Base-by-base conservation (phyloP, 768 basidiomycete species). In the Asterophora parasitica region DNA sequence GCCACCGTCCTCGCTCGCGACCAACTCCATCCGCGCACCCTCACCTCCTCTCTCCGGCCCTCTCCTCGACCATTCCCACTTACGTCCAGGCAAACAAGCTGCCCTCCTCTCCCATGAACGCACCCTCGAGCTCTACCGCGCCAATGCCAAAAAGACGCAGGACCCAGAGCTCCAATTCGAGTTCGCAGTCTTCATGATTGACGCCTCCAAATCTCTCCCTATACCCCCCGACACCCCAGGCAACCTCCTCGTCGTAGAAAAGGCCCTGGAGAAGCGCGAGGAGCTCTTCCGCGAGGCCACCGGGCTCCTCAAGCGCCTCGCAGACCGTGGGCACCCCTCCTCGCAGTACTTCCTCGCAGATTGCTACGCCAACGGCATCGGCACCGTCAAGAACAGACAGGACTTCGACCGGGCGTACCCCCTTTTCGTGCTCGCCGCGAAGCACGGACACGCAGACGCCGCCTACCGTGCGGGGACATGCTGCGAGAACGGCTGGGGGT, bases 401-500 rank as follows among this genome's bases (percentile, higher is more conserved):
- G 96, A 99, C 69, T 98, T 97, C 61, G 96, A 98, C 70, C 83
- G 88, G 48, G 96, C 96, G 4, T 95, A 92, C 67, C 96, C 95
- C 8, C 75, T 99, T 37, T 98, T 98, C 61, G 85, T 95, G 12
- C 81, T 96, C 31, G 92, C 95, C 1, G 91, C 95, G 30, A 99
- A 99, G 67, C 96, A 98, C 59, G 89, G 92, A 12, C 95, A 98
- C 63, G 86, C 92, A 2, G 94, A 97, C 58, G 94, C 92, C 12
- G 82, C 91, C 4, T 99, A 93, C 67, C 88, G 95, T 26, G 88
- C 94, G 0, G 96, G 93, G 27, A 94, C 94, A 2, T 99, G 96
- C 63, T 96, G 92, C 67, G 96, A 99, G 76, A 94, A 97, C 58
- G 96, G 94, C 23, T 98, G 95, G 96, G 96, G 96, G 5, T 95